Base-by-base conservation (phyloP, 495 filamentous ascomycete species). In the Xylaria curta region DNA sequence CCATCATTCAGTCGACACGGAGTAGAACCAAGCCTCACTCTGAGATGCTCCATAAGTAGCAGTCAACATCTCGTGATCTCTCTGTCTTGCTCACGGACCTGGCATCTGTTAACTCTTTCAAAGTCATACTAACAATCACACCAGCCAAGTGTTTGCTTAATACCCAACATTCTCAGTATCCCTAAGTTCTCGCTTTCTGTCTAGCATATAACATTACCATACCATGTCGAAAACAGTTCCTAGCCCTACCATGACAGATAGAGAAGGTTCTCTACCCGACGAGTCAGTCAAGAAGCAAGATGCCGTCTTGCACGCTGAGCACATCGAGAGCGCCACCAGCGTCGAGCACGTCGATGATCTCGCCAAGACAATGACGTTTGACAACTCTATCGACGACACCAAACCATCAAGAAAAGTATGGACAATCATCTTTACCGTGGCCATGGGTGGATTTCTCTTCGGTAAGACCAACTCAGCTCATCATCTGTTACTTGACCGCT, bases 351-450 rank as follows among this genome's bases (percentile, higher is more conserved):
- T 19, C 54, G 40, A 40, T 12, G 1, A 36, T 33, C 21, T n/a
- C 40, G 17, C n/a, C 28, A 72, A 36, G 56, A 26, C 62, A 31
- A 44, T 28, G 51, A 44, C 58, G 31, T 54, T 68, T 42, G 63
- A 76, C 19, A 77, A 80, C 60, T 65, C 70, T 28, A 80, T 81
- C 54, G 79, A 81, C 59, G 66, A 74, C 65, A 80, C 78, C 0
- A 56, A 78, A 33, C 71, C 74, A 15, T 75, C 76, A 26, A 79
- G 71, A 71, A 83, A 72, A 49, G 77, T 80, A 31, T 75, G 81
- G 71, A 80, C 86, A 12, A 83, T 86, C 67, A 80, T 81, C 17
- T 69, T 80, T 17, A 82, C 82, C 4, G 82, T 81, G 33, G 76
- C 78, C 3, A 78, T 80, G 47, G 82, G 76, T 7, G 82, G 83